phyloP scores from a whole-genome alignment of 169 alveolate species.

The Amoebophrya sp. region DNA sequence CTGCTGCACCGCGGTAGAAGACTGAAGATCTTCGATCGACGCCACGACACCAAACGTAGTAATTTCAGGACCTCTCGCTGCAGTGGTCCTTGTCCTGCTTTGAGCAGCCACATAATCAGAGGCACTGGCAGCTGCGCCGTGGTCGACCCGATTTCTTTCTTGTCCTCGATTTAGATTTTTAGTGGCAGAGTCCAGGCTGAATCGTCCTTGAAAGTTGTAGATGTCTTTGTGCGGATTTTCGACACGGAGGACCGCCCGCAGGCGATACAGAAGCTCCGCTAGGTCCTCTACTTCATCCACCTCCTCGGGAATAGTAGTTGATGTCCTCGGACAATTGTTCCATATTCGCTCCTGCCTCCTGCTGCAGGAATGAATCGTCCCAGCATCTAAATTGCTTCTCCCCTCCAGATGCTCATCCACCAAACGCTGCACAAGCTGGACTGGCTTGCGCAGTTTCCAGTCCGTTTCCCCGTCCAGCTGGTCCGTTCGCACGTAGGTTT shows the following conservation, averaged over 20 bases:
- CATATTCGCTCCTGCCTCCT: background rate
- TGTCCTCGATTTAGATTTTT: too few species aligned
- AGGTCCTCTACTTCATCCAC: too few species aligned
- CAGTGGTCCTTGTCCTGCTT: too few species aligned
- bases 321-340: too few species aligned
- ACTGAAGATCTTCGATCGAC: background rate
- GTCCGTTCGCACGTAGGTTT: slow-evolving; percentile 90
- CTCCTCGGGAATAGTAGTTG: too few species aligned
- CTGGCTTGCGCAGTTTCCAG: slow-evolving; percentile 94
- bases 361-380: background rate
- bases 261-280: too few species aligned
- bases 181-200: too few species aligned
- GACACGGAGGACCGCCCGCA: too few species aligned
- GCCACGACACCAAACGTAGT: background rate
- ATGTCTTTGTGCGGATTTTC: slow-evolving; percentile 31
- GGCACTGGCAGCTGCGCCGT: too few species aligned
- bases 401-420: background rate
- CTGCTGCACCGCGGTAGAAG: slow-evolving; percentile 20
- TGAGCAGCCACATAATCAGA: too few species aligned
- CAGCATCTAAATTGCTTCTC: background rate
- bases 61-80: too few species aligned
- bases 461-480: slow-evolving; percentile 99
- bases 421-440: slow-evolving; percentile 67
- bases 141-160: background rate
- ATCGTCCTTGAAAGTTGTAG: slow-evolving; percentile 39